Base-by-base conservation (phyloP, 1,284 basidiomycete genomes). In the Uromyces viciae-fabae region DNA sequence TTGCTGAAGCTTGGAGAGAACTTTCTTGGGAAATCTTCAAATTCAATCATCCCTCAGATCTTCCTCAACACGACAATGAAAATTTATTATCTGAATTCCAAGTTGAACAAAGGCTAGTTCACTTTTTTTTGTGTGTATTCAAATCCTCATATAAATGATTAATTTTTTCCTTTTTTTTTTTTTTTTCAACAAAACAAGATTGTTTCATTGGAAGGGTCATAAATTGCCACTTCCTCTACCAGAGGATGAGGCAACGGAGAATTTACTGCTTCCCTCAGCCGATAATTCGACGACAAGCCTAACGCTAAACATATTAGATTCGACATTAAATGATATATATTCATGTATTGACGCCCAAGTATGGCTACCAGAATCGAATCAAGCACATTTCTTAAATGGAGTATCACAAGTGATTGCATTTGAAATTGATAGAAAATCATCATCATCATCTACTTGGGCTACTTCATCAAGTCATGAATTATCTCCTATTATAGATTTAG, bases 141-240 rank as follows among this genome's bases (percentile, higher is more conserved):
- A 56, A n/a, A n/a, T n/a, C n/a, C n/a, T n/a, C n/a, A n/a, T n/a
- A n/a, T n/a, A n/a, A n/a, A n/a, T n/a, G n/a, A n/a, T n/a, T n/a
- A n/a, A n/a, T n/a, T n/a, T n/a, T n/a, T n/a, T n/a, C n/a, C 25
- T 54, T 17, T 25, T 62, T 33, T 22, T 22, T n/a, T 46, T 58
- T 58, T 36, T n/a, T 71, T 28, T 71, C 43, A 42, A n/a, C n/a
- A 69, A 42, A 19, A 31, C 43, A 7, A 81, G 79, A 68, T 75
- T 81, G 33, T 81, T 81, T 58, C 79, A 81, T 75, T 81, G 79
- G 79, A 62, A 73, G 49, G 79, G 71, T 31, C 62, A 75, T n/a
- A 64, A 66, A 19, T 9, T 75, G 28, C 22, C 79, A 8, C 64
- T 81, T 60, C 79, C 79, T 4, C 58, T 81, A 56, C 43, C 79